phyloP scores from a whole-genome alignment of 2,329 filamentous ascomycete genomes.

The Laburnicola sp. region DNA sequence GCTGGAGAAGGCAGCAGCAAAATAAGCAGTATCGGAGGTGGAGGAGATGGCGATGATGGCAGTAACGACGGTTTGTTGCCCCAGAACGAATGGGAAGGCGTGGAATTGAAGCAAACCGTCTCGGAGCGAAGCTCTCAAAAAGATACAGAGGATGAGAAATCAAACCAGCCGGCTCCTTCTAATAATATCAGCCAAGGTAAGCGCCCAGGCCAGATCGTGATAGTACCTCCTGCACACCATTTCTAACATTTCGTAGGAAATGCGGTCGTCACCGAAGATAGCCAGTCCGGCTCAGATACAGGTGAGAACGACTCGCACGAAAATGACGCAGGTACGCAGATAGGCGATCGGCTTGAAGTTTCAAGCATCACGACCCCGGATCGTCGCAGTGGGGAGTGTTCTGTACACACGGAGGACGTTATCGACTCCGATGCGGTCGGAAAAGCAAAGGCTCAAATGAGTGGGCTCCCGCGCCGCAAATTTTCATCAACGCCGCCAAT shows the following conservation, averaged over 20 bases:
- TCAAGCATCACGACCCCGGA: no score
- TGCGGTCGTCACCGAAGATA: slow-evolving; percentile 15
- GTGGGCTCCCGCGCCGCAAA: no score
- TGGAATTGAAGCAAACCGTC: no score
- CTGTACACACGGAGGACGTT: no score
- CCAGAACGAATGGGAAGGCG: neutral
- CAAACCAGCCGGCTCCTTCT: slow-evolving; percentile 8
- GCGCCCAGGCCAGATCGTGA: slow-evolving; percentile 2
- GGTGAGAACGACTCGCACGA: no score
- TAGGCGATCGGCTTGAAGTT: no score
- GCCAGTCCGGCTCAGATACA: slow-evolving; percentile 6
- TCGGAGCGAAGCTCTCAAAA: no score
- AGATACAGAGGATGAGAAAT: neutral
- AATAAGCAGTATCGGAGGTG: slow-evolving; percentile 8
- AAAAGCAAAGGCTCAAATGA: no score
- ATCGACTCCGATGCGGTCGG: no score
- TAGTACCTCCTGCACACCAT: slow-evolving; percentile 12
- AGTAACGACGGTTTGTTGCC: neutral
- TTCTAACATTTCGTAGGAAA: slow-evolving; percentile 20
- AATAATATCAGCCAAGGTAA: slow-evolving; percentile 16
- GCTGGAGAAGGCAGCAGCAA: slow-evolving; percentile 5
- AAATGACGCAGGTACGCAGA: no score
- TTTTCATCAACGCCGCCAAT: slow-evolving; percentile 13
- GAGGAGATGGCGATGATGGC: slow-evolving; percentile 10
- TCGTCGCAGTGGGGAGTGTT: no score